Evolutionary conservation across 768 basidiomycete genomes (phyloP), one percentile per base, ranked within the genome.

Genomic region (Naganishia randhawae): DNA sequence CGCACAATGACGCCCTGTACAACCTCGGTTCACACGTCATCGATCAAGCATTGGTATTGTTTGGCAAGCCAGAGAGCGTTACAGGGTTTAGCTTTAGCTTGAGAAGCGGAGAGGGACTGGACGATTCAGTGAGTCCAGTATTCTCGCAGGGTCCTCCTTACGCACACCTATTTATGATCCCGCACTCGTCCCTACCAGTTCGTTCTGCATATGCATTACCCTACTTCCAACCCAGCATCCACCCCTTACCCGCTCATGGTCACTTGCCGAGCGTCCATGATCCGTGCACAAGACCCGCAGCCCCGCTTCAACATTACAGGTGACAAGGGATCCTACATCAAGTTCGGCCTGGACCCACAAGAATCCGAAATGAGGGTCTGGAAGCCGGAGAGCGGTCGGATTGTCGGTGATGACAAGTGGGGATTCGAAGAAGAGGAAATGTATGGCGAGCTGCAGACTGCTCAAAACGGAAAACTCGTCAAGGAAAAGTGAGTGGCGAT

Each of bases 261-360:
- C 16, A 87, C 87, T 66, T 83, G 89, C 51, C 84, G 86, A 61
- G 87, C 86, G 5, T 85, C 87, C 65, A 86, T 86, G 68, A 83
- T 92, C 33, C 90, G 89, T 6, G 86, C 86, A 27, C 82, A 85
- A 31, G 81, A 84, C 5, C 83, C 81, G 1, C 92, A 92, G 77
- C 78, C 88, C 27, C 86, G 91, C 25, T 95, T 85, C 77, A 74
- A 85, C 48, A 84, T 91, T 69, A 86, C 88, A 63, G 90, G 90
- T 48, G 86, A 86, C 27, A 83, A 84, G 69, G 90, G 89, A 31
- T 85, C 86, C 2, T 92, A 84, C 79, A 82, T 84, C 67, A 93
- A 95, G 79, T 85, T 83, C 73, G 90, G 90, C 6, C 77, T 90
- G 25, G 91, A 92, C 77, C 80, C 86, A 2, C 91, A 93, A 75